Percentiles rank a stretch among this genome's conserved stretches.
phyloP scores from a whole-genome alignment of 768 basidiomycete species.

The Termitomyces sp. region DNA sequence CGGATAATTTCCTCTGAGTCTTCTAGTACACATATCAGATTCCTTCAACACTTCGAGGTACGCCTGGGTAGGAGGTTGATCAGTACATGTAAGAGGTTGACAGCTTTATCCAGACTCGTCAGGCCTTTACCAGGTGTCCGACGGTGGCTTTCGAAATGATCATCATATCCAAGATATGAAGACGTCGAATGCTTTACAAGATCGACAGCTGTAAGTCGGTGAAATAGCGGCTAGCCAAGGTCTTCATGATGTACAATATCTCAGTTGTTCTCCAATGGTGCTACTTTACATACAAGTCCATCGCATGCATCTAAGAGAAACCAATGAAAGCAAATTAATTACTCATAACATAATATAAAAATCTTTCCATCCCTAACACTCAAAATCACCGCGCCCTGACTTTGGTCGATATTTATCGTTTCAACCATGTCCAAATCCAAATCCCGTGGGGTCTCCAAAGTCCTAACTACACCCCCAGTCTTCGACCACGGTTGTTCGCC shows the following conservation, averaged over 20 bases:
- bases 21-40: no score
- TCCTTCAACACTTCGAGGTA: no score
- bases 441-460: slow-evolving; percentile 59
- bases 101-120: no score
- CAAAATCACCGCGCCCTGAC: slow-evolving; percentile 66
- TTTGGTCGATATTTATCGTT: slow-evolving; percentile 76
- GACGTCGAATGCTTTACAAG: no score
- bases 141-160: no score
- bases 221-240: no score
- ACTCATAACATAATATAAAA: slow-evolving; percentile 65
- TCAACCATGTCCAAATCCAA: slow-evolving; percentile 61
- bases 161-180: no score
- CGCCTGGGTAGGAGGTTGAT: no score
- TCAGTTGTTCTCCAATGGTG: background rate
- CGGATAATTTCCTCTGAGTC: no score
- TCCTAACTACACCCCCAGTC: slow-evolving; percentile 45
- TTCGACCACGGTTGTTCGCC: slow-evolving; percentile 20
- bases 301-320: background rate
- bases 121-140: no score
- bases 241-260: background rate
- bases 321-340: slow-evolving; percentile 3
- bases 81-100: no score
- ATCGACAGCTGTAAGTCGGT: no score
- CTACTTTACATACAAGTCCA: background rate
- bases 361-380: slow-evolving; percentile 65